Evolutionary conservation across 2,329 filamentous ascomycete species (phyloP), one percentile per base, ranked within the genome.

Genomic region (Nemania sp.): DNA sequence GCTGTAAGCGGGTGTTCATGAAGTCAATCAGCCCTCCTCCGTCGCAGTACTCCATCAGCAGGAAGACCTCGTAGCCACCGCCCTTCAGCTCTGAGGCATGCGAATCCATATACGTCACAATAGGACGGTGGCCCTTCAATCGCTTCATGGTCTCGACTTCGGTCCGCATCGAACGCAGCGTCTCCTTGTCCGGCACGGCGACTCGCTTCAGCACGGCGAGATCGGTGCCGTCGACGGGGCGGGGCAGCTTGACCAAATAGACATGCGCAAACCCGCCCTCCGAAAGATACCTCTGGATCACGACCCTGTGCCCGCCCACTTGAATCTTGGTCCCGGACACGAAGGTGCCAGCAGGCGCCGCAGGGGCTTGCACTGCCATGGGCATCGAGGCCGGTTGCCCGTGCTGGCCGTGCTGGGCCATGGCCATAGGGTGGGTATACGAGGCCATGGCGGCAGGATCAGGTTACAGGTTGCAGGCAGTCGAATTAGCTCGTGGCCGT

Each of bases 91-190:
- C 92, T 14, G 91, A 97, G 31, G 94, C 94, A 74, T 99, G 94
- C 62, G 93, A 97, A 77, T 99, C 94, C 71, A 97, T 92, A 75
- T 99, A 99, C 54, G 89, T 97, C 66, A 99, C 94, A 68, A 99
- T 97, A 66, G 94, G 88, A 59, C 86, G 86, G 80, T 97, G 94
- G 52, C 94, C 94, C 79, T 96, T 96, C 66, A 99, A 81, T 74
- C 94, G 92, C 85, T 99, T 99, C 94, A 99, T 99, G 12, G 94
- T 99, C 77, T 99, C 94, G 64, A 99, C 94, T 79, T 99, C 94
- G 63, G 87, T 97, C 72, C 94, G 86, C 94, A 99, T 97, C 73
- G 90, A 92, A 59, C 90, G 89, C 75, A 99, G 79, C 54, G 93
- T 85, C 61, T 96, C 90, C 80, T 96, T 97, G 75, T 99, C 94